Evolutionary conservation across 2,329 filamentous ascomycete genomes (phyloP), one percentile per base, ranked within the genome.

Genomic region (Aureobasidium musti): DNA sequence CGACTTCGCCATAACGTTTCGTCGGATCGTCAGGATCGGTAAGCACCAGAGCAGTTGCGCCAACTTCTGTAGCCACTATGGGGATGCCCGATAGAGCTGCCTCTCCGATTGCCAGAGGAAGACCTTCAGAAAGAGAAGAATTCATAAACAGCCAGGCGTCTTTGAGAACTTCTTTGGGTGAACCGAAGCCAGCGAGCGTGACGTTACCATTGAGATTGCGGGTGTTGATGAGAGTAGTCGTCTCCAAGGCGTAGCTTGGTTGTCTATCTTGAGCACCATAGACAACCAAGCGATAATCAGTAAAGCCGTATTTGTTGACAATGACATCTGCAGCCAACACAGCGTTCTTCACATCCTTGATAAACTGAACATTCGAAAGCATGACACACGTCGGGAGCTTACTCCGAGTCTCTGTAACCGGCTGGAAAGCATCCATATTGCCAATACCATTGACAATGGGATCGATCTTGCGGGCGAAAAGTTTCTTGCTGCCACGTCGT

Each of bases 401-500:
- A 0, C 86, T 83, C 61, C 83, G 83, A 70, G 87, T 85, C 65
- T 85, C 81, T 54, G 85, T 82, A 23, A 88, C 83, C 0, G 86
- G 86, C 39, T 83, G 76, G 73, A 88, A 88, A 67, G 84, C 84
- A 56, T 85, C 84, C 84, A 87, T 87, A 72, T 88, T 84, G 57
- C 83, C 83, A 69, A 88, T 87, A 60, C 86, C 86, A 71, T 89
- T 89, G 69, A 88, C 85, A 41, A 89, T 85, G 1, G 86, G 86
- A 69, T 88, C 86, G 50, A 89, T 84, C 72, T 87, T 87, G 61
- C 85, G 81, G 54, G 78, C 78, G 78, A 87, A 87, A 10, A 80
- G 78, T 67, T 85, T 85, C 68, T 84, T 82, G 71, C 86, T 84
- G 65, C 83, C 82, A 47, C 87, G 79, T 19, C 79, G 78, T 21